A percentile compares a stretch with the other conserved stretches of the same genome.
Evolutionary conservation across 2,329 filamentous ascomycete genomes (phyloP).

Genomic region (Ophiostoma triangulosporum): DNA sequence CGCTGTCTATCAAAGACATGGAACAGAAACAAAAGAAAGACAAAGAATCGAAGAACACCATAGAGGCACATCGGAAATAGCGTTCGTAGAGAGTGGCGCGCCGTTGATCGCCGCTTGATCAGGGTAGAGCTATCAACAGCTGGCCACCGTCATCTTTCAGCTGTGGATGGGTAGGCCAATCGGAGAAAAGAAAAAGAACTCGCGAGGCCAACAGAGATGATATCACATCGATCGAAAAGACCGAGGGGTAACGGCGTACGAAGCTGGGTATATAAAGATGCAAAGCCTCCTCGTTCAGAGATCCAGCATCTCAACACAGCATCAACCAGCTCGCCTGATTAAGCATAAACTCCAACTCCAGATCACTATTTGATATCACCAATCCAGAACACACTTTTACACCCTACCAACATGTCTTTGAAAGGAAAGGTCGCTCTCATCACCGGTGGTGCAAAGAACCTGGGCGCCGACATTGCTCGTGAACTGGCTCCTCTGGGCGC

Average conservation of each 20-base stretch:
- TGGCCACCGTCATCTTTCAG: neutral
- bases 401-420: neutral
- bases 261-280: neutral
- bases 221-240: neutral
- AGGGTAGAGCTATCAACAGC: neutral
- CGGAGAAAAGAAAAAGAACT: neutral
- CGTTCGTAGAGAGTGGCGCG: no score
- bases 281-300: neutral
- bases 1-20: no score
- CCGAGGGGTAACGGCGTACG: neutral
- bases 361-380: no score
- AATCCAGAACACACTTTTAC: neutral
- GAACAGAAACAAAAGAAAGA: no score
- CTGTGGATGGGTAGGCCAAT: neutral
- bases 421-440: conserved; percentile 27
- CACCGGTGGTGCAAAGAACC: conserved; percentile 29
- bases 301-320: neutral
- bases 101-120: neutral
- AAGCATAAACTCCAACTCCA: no score
- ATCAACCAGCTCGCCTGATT: no score
- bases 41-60: no score
- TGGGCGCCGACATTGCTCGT: conserved; percentile 26
- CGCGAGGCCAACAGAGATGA: neutral
- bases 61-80: no score
- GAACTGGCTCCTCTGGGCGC: conserved; percentile 24